Evolutionary conservation across 2,329 filamentous ascomycete species (phyloP), one percentile per base, ranked within the genome.

Genomic region (Dendryphion nanum): DNA sequence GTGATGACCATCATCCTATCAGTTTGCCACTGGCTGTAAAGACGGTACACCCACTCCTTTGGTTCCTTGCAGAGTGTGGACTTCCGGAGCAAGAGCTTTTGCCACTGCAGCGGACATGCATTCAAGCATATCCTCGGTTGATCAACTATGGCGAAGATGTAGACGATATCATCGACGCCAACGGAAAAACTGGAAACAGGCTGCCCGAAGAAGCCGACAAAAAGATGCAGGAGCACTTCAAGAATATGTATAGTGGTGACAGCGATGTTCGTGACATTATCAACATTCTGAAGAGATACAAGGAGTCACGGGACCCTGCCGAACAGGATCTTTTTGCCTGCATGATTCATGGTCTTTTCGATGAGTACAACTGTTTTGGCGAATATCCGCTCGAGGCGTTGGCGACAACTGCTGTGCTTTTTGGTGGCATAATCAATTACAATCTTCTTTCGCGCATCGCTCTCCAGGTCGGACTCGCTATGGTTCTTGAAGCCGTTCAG

Each of bases 311-410:
- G 33, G 86, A 93, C 43, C 78, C 88, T 2, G 72, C 84, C 13
- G 89, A 96, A 44, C 93, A 97, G 63, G 93, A 98, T 61, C 79
- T 96, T 5, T 98, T 98, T 62, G 87, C 91, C 12, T 96, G 91
- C 70, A 98, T 98, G 89, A 95, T 98, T 23, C 90, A 96, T 57
- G 93, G 93, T 1, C 74, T 98, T 4, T 96, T 98, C 54, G 93
- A 98, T 55, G 93, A 98, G 70, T 98, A 96, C 63, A 85, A 85
- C 38, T 94, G 95, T 59, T 98, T 96, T 62, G 81, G 86, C 28
- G 90, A 94, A 57, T 98, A 98, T 64, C 94, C 94, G 0, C 75
- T 96, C n/a, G 91, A 96, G 59, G 93, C 93, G 5, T 73, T 98
- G 35, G 91, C 91, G 6, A 97, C 91, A 8, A 98, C 93, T 0